These are phyloP conservation scores for Sphaceloma murrayae DNA, from an alignment of 2,329 filamentous ascomycete species.

Conservation along the genomic window DNA sequence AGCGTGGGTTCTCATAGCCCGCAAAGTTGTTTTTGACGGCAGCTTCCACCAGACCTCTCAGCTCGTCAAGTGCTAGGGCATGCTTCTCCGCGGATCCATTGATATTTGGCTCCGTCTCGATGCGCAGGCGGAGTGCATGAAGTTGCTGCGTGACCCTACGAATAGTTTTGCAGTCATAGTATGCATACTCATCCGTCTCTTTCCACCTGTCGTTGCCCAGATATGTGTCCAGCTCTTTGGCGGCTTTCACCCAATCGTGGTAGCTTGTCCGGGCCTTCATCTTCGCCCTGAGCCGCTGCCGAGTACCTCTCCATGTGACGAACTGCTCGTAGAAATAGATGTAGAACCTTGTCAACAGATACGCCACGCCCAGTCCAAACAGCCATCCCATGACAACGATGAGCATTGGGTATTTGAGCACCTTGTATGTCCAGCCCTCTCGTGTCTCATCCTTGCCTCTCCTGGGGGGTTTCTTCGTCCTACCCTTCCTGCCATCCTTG, in stretches of 20 bases:
- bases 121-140: constrained; percentile 47
- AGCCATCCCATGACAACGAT: constrained; percentile 75
- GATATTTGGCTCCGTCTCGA: constrained; percentile 48
- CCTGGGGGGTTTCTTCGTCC: constrained; percentile 34
- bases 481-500: constrained; percentile 27
- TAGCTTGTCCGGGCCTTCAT: constrained; percentile 68
- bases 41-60: constrained; percentile 69
- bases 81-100: constrained; percentile 19
- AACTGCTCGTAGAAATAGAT: constrained; percentile 89
- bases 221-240: constrained; percentile 68
- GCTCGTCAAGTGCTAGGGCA: constrained; percentile 57
- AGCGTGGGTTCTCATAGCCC: constrained; percentile 79
- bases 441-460: constrained; percentile 75
- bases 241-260: constrained; percentile 70
- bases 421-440: constrained; percentile 79
- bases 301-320: constrained; percentile 75
- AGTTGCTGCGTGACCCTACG: constrained; percentile 68
- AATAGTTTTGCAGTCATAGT: constrained; percentile 85
- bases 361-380: constrained; percentile 58
- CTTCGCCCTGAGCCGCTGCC: constrained; percentile 60
- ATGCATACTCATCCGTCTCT: constrained; percentile 58
- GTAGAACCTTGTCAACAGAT: constrained; percentile 75
- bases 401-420: constrained; percentile 89
- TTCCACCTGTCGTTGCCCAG: constrained; percentile 76
- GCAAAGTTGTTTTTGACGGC: constrained; percentile 98